Conservation (phyloP, 805 yeast genomes). For the Saccharomycopsis synnaedendra region DNA sequence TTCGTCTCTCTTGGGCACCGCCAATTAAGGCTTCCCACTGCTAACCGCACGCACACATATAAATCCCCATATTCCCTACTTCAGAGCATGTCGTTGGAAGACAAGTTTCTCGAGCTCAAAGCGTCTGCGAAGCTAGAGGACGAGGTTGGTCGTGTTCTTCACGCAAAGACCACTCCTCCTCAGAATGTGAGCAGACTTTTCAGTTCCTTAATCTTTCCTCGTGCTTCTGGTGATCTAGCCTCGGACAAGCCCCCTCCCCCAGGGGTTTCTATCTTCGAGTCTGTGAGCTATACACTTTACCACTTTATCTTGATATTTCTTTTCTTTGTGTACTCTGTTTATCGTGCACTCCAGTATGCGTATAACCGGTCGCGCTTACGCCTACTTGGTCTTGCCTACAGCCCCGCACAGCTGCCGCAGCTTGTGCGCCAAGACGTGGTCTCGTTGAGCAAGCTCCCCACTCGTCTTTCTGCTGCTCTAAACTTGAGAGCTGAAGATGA, state of each 20-base stretch:
- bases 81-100: not conserved
- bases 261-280: not conserved
- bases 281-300: conserved; percentile 25
- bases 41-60: no score
- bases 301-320: conserved; percentile 39
- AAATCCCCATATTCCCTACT: no score
- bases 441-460: conserved; percentile 66
- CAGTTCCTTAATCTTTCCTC: conserved; percentile 9
- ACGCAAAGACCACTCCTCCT: not conserved
- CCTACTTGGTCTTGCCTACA: conserved; percentile 51
- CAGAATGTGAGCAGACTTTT: conserved; percentile 6
- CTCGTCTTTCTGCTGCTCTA: conserved; percentile 63
- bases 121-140: conserved; percentile 2
- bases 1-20: no score
- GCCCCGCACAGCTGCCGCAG: conserved; percentile 69
- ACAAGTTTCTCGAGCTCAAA: not conserved
- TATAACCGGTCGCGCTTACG: conserved; percentile 44
- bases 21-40: no score
- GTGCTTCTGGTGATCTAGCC: conserved; percentile 6
- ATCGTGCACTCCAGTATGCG: conserved; percentile 39
- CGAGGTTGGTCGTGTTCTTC: conserved; percentile 5
- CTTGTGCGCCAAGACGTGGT: conserved; percentile 75
- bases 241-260: conserved; percentile 1
- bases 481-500: conserved; percentile 64
- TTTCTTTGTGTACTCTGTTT: conserved; percentile 45